Evolutionary conservation across 371 early-diverging fungal genomes (phyloP).

Genomic region (Rhizopus sp.): DNA sequence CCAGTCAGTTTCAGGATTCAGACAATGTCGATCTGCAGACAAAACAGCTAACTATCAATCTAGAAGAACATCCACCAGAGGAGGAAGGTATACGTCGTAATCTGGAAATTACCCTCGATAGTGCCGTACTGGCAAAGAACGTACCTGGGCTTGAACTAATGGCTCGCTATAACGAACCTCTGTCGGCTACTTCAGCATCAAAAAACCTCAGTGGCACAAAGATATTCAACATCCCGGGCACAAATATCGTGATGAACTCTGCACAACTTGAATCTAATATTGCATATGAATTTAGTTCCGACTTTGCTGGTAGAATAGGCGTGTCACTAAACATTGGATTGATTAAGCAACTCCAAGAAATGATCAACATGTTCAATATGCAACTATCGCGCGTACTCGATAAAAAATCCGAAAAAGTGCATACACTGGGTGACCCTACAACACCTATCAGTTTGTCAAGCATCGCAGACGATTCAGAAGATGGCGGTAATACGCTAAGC

Average conservation of each 20-base stretch:
- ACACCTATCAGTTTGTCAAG: constrained; percentile 16
- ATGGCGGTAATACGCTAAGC: background rate
- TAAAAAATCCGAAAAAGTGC: constrained; percentile 5
- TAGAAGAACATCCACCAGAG: constrained; percentile 24
- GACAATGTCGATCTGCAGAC: constrained; percentile 67
- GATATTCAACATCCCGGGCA: constrained; percentile 64
- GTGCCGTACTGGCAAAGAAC: constrained; percentile 50
- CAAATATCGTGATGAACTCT: constrained; percentile 50
- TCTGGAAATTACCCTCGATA: constrained; percentile 27
- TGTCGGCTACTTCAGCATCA: constrained; percentile 34
- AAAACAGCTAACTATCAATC: constrained; percentile 24
- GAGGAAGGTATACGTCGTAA: constrained; percentile 27
- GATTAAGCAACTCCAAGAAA: constrained; percentile 69
- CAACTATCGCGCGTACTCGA: constrained; percentile 39
- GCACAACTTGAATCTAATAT: constrained; percentile 33
- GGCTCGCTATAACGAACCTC: constrained; percentile 19
- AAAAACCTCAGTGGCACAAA: constrained; percentile 43
- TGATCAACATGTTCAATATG: constrained; percentile 44
- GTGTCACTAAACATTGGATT: constrained; percentile 77
- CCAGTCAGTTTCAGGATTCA: constrained; percentile 71
- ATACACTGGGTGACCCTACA: background rate
- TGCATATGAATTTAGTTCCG: constrained; percentile 57
- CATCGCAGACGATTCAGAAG: constrained; percentile 2
- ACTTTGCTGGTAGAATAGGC: constrained; percentile 70
- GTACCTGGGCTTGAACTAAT: constrained; percentile 40